These are phyloP conservation scores for Nepenthes gracilis DNA, from an alignment of 148 eudicot genomes.

Conservation along the genomic window DNA sequence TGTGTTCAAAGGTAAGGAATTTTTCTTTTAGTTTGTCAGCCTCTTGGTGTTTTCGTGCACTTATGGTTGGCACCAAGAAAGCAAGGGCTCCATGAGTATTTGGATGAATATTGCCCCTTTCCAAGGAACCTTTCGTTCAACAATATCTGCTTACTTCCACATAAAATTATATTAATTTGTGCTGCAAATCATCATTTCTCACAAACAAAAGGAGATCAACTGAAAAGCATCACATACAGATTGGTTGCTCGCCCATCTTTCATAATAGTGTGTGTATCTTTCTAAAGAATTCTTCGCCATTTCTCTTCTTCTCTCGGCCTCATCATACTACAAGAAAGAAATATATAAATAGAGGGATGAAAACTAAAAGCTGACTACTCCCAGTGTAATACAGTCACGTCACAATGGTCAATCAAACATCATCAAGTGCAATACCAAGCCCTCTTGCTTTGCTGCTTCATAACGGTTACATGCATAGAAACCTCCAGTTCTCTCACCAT, in stretches of 20 bases:
- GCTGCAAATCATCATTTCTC: too few relatives aligned
- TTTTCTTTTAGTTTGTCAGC: too few relatives aligned
- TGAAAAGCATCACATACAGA: constrained; percentile 30
- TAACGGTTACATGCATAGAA: constrained; percentile 91
- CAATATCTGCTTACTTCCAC: too few relatives aligned
- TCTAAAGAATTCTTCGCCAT: constrained; percentile 92
- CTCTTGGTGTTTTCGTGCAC: too few relatives aligned
- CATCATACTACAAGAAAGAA: constrained; percentile 50
- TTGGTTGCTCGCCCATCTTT: constrained; percentile 92
- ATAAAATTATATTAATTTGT: too few relatives aligned
- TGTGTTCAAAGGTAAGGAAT: too few relatives aligned
- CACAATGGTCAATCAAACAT: background rate
- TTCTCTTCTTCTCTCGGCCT: constrained; percentile 79
- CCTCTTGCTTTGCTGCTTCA: constrained; percentile 80
- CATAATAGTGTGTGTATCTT: constrained; percentile 90
- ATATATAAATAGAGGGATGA: background rate
- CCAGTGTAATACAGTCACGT: background rate
- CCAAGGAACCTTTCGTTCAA: too few relatives aligned
- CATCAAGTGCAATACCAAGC: constrained; percentile 34
- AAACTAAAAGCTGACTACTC: background rate
- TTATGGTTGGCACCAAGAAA: too few relatives aligned
- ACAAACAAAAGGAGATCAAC: too few relatives aligned
- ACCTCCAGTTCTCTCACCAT: constrained; percentile 89
- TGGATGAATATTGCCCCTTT: too few relatives aligned
- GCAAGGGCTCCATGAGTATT: too few relatives aligned